Conservation (phyloP, 2,329 filamentous ascomycete genomes). For the Sclerotinia borealis region DNA sequence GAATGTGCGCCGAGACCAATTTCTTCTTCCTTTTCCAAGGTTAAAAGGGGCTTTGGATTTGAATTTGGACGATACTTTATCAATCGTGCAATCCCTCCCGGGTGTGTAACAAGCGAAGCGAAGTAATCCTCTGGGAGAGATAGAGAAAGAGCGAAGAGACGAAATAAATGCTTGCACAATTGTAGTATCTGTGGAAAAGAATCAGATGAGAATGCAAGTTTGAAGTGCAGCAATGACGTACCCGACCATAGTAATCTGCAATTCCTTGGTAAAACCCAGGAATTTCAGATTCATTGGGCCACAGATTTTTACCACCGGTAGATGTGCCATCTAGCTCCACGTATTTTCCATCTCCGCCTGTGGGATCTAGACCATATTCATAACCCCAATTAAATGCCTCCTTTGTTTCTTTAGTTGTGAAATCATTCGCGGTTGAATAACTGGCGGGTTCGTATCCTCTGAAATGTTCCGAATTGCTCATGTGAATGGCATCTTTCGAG, state of each 20-base stretch:
- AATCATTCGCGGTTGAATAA: slow-evolving; percentile 41
- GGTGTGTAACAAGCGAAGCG: slow-evolving; percentile 38
- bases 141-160: slow-evolving; percentile 36
- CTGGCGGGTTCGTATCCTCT: slow-evolving; percentile 46
- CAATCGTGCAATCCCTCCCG: slow-evolving; percentile 40
- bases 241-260: slow-evolving; percentile 28
- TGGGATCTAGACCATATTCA: slow-evolving; percentile 29
- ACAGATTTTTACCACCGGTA: slow-evolving; percentile 25
- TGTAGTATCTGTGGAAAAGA: slow-evolving; percentile 23
- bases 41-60: slow-evolving; percentile 25
- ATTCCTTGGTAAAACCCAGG: slow-evolving; percentile 30
- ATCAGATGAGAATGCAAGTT: not conserved
- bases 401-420: slow-evolving; percentile 42
- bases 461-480: slow-evolving; percentile 35
- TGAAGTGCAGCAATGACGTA: slow-evolving; percentile 2
- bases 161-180: slow-evolving; percentile 36
- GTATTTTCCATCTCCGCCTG: slow-evolving; percentile 30
- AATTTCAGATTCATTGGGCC: slow-evolving; percentile 26
- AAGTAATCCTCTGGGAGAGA: slow-evolving; percentile 38
- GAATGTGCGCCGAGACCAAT: slow-evolving; percentile 43
- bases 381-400: slow-evolving; percentile 35
- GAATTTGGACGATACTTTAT: slow-evolving; percentile 45
- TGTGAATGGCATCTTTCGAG: slow-evolving; percentile 39
- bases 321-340: slow-evolving; percentile 29
- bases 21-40: slow-evolving; percentile 27